A percentile compares a stretch with the other conserved stretches of the same genome.
Evolutionary conservation across 305 asterid genomes (phyloP).

Genomic region (Solanum hybrid): DNA sequence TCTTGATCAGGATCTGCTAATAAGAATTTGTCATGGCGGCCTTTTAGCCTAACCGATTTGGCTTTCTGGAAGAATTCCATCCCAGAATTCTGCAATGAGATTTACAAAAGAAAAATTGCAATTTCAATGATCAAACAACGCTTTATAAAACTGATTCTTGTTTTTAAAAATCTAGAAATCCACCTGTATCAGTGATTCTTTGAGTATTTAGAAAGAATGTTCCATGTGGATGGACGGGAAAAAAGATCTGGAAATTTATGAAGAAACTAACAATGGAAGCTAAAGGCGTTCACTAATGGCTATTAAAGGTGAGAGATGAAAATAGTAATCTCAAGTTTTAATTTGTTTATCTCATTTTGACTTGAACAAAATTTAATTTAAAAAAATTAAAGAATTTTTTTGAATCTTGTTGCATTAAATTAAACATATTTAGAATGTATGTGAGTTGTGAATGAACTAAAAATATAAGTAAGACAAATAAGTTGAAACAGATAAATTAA

Average conservation of each 20-base stretch:
- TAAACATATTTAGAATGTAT: neutral
- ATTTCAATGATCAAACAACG: neutral
- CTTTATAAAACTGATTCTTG: neutral
- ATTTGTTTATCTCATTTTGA: neutral
- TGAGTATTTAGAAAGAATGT: neutral
- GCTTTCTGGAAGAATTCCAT: slow-evolving; percentile 68
- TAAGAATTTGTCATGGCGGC: slow-evolving; percentile 59
- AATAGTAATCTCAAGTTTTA: neutral
- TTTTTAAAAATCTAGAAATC: neutral
- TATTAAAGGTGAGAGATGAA: neutral
- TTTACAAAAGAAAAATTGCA: neutral
- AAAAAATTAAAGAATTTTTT: neutral
- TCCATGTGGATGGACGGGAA: neutral
- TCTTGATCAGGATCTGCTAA: slow-evolving; percentile 42
- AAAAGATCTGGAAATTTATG: neutral
- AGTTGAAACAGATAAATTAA: neutral
- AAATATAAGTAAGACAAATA: neutral
- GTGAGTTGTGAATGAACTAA: neutral
- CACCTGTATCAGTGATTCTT: neutral
- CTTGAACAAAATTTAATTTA: neutral
- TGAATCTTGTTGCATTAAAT: neutral
- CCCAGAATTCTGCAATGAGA: slow-evolving; percentile 34
- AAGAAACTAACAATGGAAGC: neutral
- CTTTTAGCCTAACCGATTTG: slow-evolving; percentile 45
- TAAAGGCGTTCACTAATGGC: neutral